phyloP scores from a whole-genome alignment of 495 filamentous ascomycete species.

The Aspergillus hancockii region DNA sequence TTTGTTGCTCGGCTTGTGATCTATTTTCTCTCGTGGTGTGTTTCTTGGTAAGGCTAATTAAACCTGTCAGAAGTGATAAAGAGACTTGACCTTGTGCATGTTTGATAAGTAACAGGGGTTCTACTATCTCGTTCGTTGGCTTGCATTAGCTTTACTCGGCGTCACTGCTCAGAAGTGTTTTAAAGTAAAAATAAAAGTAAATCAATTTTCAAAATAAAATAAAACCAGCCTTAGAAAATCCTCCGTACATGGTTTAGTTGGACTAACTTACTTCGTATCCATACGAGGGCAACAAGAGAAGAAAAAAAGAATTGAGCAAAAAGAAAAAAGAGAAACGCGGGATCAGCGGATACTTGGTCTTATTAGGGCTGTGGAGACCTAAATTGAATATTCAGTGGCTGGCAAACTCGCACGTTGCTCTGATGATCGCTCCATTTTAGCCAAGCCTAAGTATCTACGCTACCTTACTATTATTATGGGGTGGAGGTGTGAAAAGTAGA shows the following conservation, averaged over 20 bases:
- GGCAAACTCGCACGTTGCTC: slow-evolving; percentile 21
- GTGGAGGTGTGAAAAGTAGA: background rate
- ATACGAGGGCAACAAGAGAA: background rate
- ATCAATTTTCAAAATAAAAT: too few relatives aligned
- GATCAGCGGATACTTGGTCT: background rate
- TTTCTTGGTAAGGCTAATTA: background rate
- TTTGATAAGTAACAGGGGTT: background rate
- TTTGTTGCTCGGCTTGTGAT: background rate
- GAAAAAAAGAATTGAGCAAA: background rate
- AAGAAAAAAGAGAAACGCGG: background rate
- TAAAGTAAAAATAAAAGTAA: too few relatives aligned
- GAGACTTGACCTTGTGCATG: background rate
- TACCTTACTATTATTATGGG: background rate
- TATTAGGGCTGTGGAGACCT: slow-evolving; percentile 13
- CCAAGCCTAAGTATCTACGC: background rate
- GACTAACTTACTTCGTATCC: background rate
- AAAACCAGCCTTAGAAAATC: background rate
- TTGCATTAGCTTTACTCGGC: too few relatives aligned
- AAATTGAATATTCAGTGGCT: slow-evolving; percentile 17
- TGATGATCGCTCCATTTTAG: slow-evolving; percentile 6
- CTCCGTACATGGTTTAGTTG: background rate
- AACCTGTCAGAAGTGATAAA: background rate
- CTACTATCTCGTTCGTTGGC: background rate
- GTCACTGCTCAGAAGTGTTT: background rate
- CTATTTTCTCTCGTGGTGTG: background rate